Base-by-base conservation (phyloP, 2,329 filamentous ascomycete genomes). In the Akanthomyces dipterigenus region DNA sequence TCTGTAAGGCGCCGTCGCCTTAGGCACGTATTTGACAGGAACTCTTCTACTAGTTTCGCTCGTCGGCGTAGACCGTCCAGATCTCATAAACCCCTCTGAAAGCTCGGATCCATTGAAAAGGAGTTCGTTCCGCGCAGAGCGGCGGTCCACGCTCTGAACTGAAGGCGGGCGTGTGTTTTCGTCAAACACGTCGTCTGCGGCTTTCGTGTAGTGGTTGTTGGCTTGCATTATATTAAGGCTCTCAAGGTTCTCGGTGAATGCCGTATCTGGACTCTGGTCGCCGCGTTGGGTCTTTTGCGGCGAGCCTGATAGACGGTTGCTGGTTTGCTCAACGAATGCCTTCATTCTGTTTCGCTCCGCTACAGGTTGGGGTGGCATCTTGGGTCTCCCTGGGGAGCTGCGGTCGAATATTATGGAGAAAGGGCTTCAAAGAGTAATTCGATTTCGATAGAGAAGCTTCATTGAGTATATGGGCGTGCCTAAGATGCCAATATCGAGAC, bases 41-140 rank as follows among this genome's bases (percentile, higher is more conserved):
- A 58, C 14, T 65, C 22, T 68, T 6, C 65, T 67, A 20, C 64
- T 69, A 31, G 20, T 31, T 53, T 74, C 73, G 34, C 72, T 73
- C 18, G 67, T 68, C 16, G 74, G 74, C 16, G 74, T 75, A 12
- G 74, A 74, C 5, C 74, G 64, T 7, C 73, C 71, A 31, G 74
- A 76, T 22, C 72, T 70, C 73, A 76, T 74, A 45, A 76, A 76
- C 50, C 69, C 70, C 11, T 76, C 74, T 14, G 72, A 73, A 5
- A 76, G 70, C 62, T 76, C 73, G 5, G 74, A 76, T 5, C 74
- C 74, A 31, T 68, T 70, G 45, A 76, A 76, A n/a, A 76, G 61
- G 22, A 42, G 38, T 1, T 60, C 34, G 16, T 57, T 11, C 8
- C 20, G 60, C 6, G 24, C 46, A 14, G 60, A 11, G 28, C 58